phyloP scores from a whole-genome alignment of 2,329 filamentous ascomycete species.

The Colletotrichum trifolii region DNA sequence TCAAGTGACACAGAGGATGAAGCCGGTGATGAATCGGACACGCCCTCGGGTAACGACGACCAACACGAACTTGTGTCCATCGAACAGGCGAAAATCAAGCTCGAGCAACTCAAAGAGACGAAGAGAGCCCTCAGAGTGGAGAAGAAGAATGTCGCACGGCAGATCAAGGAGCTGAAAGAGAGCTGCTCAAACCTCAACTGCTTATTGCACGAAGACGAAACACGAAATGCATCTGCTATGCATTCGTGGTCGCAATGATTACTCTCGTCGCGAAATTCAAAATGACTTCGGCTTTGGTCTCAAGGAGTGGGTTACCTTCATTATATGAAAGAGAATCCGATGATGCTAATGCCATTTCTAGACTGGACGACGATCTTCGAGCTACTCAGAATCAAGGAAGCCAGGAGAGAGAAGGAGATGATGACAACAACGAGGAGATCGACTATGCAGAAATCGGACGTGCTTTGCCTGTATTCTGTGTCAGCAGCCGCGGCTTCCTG shows the following conservation, averaged over 20 bases:
- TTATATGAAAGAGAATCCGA: constrained; percentile 55
- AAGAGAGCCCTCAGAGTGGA: constrained; percentile 9
- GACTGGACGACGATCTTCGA: constrained; percentile 25
- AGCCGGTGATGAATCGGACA: constrained; percentile 10
- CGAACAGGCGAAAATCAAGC: background rate
- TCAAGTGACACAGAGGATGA: constrained; percentile 13
- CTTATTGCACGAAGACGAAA: background rate
- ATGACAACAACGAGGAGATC: constrained; percentile 47
- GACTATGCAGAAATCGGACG: constrained; percentile 68
- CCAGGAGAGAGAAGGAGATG: background rate
- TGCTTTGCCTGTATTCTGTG: constrained; percentile 71
- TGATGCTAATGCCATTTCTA: constrained; percentile 49
- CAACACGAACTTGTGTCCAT: constrained; percentile 1
- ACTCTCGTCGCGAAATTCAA: constrained; percentile 50
- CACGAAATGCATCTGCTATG: constrained; percentile 45
- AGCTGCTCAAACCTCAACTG: background rate
- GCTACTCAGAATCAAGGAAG: background rate
- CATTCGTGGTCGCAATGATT: constrained; percentile 66
- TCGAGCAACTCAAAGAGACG: constrained; percentile 14
- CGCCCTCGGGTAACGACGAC: background rate
- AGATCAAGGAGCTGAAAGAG: background rate
- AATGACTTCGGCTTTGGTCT: constrained; percentile 42
- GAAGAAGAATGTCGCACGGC: background rate
- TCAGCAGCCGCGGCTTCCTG: constrained; percentile 70
- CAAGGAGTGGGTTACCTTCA: constrained; percentile 56